Conservation (phyloP, 2,329 filamentous ascomycete species). For the Chrysoporthe cubensis region DNA sequence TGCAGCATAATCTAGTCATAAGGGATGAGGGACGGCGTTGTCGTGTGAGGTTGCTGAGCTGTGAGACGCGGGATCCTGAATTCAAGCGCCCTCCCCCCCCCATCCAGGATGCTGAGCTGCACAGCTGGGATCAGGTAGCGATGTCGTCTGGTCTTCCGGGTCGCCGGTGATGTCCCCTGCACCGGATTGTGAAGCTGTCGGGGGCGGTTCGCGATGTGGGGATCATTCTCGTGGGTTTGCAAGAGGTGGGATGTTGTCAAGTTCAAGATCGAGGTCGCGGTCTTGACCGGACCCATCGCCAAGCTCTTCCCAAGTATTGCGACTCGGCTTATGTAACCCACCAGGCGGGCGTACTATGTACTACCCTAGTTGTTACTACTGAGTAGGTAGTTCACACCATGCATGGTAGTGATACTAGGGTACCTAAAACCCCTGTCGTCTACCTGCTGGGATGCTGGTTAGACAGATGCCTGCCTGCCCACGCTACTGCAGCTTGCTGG, state of each 20-base stretch:
- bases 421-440: too few relatives aligned
- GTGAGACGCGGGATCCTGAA: conserved; percentile 1
- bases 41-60: not conserved
- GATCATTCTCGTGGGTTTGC: not conserved
- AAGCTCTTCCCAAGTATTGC: not conserved
- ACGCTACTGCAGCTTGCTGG: too few relatives aligned
- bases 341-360: not conserved
- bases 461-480: too few relatives aligned
- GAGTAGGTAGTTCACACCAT: not conserved
- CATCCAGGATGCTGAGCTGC: not conserved
- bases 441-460: too few relatives aligned
- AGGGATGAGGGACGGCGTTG: not conserved
- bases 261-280: too few relatives aligned
- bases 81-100: not conserved
- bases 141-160: not conserved
- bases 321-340: not conserved
- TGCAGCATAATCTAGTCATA: not conserved
- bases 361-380: not conserved
- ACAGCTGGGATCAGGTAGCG: not conserved
- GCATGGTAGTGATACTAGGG: too few relatives aligned
- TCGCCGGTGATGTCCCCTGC: not conserved
- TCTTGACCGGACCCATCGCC: not conserved
- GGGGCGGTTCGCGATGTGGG: not conserved
- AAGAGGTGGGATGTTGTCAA: not conserved
- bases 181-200: conserved; percentile 1